Evolutionary conservation across 306 rosid species (phyloP), one percentile per base, ranked within the genome.

Genomic region (Hylodesmum podocarpum): DNA sequence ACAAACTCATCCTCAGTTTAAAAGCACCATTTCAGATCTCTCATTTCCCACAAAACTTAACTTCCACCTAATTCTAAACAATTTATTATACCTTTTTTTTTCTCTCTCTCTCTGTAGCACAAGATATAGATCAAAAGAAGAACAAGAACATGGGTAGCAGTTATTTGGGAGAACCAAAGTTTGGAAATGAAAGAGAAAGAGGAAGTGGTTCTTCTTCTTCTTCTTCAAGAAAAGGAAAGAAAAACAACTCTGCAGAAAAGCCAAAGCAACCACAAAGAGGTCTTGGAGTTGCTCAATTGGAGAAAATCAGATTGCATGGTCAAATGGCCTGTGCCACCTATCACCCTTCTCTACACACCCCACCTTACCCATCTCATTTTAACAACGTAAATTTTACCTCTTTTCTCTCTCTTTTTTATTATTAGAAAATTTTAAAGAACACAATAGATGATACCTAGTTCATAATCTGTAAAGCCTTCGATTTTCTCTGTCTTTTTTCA

Each of bases 241-340:
- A 89, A 78, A 80, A 71, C 63, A 88, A 78, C 77, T 72, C 92
- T 6, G n/a, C 66, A 10, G 91, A 88, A 4, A 94, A 92, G 75
- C 92, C 98, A 18, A 95, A 91, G 66, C 98, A 92, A 77, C 98
- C 98, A 8, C 98, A 95, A 77, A 90, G 98, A 88, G 98, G 98
- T 15, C 93, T 95, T 58, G 98, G 98, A 2, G 97, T 95, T 70
- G 98, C 98, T 84, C 98, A 95, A 49, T 84, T 95, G 41, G 98
- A 95, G 88, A 95, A 95, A 88, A 92, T 95, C 88, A 95, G 98
- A 87, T 86, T 95, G 78, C 97, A 92, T 72, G 89, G 87, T 40
- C 93, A 91, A 85, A 75, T 90, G 63, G 75, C 87, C 4, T 66
- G 46, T 79, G 67, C 66, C 5, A 54, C 40, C 49, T 78, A 77